These are phyloP conservation scores for Aspergillus clavatus DNA, from an alignment of 2,329 filamentous ascomycete species.

Conservation along the genomic window DNA sequence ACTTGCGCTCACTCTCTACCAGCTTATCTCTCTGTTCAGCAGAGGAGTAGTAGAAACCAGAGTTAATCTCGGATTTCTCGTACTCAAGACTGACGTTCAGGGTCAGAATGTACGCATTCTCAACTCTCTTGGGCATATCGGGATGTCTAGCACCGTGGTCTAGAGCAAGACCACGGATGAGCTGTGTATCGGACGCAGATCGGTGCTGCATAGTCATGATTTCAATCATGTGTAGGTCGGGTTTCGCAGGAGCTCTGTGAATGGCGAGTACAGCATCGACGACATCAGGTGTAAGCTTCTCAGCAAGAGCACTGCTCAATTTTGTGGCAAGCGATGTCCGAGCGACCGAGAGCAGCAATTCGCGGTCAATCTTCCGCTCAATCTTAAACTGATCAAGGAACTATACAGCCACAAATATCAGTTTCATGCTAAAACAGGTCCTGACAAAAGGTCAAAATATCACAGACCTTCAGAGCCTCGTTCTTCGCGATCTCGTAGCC, in stretches of 20 bases:
- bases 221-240: slow-evolving; percentile 97
- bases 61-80: slow-evolving; percentile 99
- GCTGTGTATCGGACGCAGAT: slow-evolving; percentile 88
- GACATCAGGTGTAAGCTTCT: slow-evolving; percentile 88
- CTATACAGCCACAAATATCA: slow-evolving; percentile 40
- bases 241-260: slow-evolving; percentile 82
- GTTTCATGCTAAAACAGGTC: too few relatives aligned
- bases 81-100: slow-evolving; percentile 97
- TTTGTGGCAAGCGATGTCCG: slow-evolving; percentile 94
- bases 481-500: slow-evolving; percentile 96
- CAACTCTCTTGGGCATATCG: slow-evolving; percentile 94
- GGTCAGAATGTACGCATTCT: slow-evolving; percentile 92
- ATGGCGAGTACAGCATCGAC: slow-evolving; percentile 95
- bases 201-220: slow-evolving; percentile 99
- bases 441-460: not conserved
- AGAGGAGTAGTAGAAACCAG: slow-evolving; percentile 95
- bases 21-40: slow-evolving; percentile 97
- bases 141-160: slow-evolving; percentile 96
- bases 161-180: slow-evolving; percentile 86
- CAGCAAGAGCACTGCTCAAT: slow-evolving; percentile 80
- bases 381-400: slow-evolving; percentile 96
- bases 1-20: slow-evolving; percentile 91
- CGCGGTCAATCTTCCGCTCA: slow-evolving; percentile 78
- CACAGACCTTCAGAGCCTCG: slow-evolving; percentile 73
- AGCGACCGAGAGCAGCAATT: slow-evolving; percentile 87